Base-by-base conservation (phyloP, 176 grass and related monocot species). In the Eragrostis nindensis region DNA sequence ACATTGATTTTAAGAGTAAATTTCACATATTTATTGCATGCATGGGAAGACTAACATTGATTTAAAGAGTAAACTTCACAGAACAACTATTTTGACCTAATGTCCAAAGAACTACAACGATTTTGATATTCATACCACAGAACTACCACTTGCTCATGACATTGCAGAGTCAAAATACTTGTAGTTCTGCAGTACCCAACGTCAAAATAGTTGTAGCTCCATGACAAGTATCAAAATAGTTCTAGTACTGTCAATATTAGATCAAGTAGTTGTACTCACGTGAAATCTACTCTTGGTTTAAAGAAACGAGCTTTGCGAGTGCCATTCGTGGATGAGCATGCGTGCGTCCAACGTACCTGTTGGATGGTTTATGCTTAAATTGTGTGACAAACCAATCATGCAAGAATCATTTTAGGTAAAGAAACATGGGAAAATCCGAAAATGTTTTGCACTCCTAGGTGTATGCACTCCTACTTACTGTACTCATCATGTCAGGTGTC, bases 381-480 rank as follows among this genome's bases (percentile, higher is more conserved):
- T 74, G 4, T 54, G 26, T 74, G 27, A 36, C 69, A 16, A 21
- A 70, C 56, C 22, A n/a, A 59, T n/a, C 32, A 77, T 70, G 14
- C 9, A 38, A 63, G 38, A 62, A 15, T 75, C 40, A 16, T 19
- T 72, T 24, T 18, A 36, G 55, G 18, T 19, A 5, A 60, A 48
- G 39, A 71, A 82, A 49, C 54, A 62, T 72, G 26, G 50, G 50
- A 30, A 70, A 81, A 65, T 62, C 39, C 41, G 26, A n/a, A 52
- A 75, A 32, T 3, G 39, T 76, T 57, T 45, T 10, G 53, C 3
- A 1, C 52, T 41, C 12, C 73, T 17, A 75, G 36, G 38, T 25
- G 38, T 60, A 75, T 17, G 7, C 56, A 57, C 5, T 59, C 5
- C 49, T 40, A 4, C 19, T 59, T 5, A 11, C 8, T 44, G n/a